Evolutionary conservation across 1,284 basidiomycete genomes (phyloP), one percentile per base, ranked within the genome.

Genomic region (Ceratobasidium sp.): DNA sequence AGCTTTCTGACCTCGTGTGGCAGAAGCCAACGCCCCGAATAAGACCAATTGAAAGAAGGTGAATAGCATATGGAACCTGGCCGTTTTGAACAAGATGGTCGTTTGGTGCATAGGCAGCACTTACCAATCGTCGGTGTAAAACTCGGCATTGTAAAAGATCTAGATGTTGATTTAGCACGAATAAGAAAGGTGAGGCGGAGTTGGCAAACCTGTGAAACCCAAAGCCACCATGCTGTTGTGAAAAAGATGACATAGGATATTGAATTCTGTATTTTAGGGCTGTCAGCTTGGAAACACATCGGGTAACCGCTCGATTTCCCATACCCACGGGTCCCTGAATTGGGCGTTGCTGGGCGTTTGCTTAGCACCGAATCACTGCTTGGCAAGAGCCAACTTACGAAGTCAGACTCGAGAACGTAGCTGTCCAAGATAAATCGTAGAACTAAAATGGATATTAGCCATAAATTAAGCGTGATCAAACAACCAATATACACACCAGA

Each of bases 111-210:
- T 14, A 25, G 11, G 16, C 9, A 7, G n/a, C 7, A n/a, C 28
- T 59, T 44, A 71, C 67, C 67, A 71, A 25, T 71, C 67, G 8
- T 71, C 46, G 1, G 67, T 60, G 44, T 51, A 60, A 30, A 71
- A 71, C 3, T 71, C 67, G 44, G 60, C 58, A n/a, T 25, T 71
- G 36, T 71, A 71, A n/a, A 59, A 60, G 2, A 60, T 40, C 67
- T 69, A 28, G 11, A 33, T 28, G 2, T 33, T 11, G 38, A 7
- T 18, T 60, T 6, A 28, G 30, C 30, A 60, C 23, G 2, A 30
- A 11, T 9, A 6, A 0, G 7, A 30, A 36, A 14, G 16, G 11
- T 11, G 8, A 18, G 5, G 25, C 21, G 7, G 11, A 25, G 0
- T 33, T 12, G 4, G 48, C 56, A 25, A 8, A 71, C 67, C n/a